Evolutionary conservation across 2,329 filamentous ascomycete genomes (phyloP).

Genomic region (Apiospora kogelbergensis): DNA sequence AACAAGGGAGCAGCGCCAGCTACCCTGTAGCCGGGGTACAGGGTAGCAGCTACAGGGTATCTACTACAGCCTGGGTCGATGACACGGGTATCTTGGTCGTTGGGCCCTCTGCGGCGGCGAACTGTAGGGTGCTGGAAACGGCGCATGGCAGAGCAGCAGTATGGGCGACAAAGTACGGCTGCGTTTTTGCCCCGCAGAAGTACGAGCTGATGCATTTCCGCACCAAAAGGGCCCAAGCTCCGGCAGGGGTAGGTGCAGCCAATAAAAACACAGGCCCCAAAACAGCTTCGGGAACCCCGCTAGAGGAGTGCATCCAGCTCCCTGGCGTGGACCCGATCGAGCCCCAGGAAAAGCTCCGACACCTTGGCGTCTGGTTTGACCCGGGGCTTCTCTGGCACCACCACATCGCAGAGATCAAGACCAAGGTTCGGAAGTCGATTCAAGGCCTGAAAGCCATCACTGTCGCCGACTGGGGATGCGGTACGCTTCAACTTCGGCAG

Average conservation of each 20-base stretch:
- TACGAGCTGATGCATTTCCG: not conserved
- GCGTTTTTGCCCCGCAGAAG: not conserved
- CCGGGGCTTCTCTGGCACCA: not conserved
- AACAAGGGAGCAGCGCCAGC: too few relatives aligned
- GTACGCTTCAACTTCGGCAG: not conserved
- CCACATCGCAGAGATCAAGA: not conserved
- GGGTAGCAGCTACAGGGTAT: too few relatives aligned
- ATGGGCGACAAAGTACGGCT: not conserved
- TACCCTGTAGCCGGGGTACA: too few relatives aligned
- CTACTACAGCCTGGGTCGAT: too few relatives aligned
- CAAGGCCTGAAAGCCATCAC: not conserved
- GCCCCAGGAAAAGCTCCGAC: not conserved
- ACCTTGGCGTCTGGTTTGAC: not conserved
- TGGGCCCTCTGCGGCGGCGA: not conserved
- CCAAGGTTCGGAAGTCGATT: not conserved
- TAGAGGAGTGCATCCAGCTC: not conserved
- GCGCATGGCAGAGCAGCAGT: not conserved
- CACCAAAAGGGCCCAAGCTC: not conserved
- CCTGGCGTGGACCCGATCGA: conserved; percentile 21
- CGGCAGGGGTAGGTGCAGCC: not conserved
- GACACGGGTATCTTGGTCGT: not conserved
- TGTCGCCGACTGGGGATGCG: not conserved
- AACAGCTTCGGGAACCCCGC: not conserved
- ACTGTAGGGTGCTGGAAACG: not conserved
- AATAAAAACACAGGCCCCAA: not conserved